Conservation (phyloP, 2,329 filamentous ascomycete genomes). For the Calonectria montana region DNA sequence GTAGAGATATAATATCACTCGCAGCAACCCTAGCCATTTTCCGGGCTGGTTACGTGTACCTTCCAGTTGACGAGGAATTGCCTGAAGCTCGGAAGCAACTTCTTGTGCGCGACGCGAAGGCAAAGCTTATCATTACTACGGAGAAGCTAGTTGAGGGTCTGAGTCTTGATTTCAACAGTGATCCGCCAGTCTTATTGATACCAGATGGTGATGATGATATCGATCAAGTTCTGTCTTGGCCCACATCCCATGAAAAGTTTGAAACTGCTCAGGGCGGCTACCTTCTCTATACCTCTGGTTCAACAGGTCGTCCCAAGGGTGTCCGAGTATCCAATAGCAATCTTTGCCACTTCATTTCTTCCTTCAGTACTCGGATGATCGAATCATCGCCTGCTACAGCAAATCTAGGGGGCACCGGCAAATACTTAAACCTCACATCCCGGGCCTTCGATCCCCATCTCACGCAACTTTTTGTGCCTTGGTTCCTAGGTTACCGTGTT, state of each 20-base stretch:
- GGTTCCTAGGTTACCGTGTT: background rate
- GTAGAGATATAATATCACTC: background rate
- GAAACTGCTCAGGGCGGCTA: background rate
- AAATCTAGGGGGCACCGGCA: background rate
- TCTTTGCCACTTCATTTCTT: background rate
- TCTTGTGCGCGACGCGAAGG: background rate
- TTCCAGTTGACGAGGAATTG: background rate
- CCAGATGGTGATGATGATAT: background rate
- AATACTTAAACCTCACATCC: background rate
- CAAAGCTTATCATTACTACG: background rate
- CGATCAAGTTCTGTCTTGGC: background rate
- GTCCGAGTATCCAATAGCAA: background rate
- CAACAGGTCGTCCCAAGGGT: background rate
- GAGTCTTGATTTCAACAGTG: background rate
- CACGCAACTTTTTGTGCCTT: background rate
- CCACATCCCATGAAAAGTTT: background rate
- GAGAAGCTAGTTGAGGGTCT: background rate
- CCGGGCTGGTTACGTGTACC: background rate
- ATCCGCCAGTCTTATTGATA: background rate
- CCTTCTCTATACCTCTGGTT: background rate
- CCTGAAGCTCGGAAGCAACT: background rate
- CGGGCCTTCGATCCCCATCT: background rate
- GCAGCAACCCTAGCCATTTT: background rate
- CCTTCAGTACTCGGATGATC: background rate
- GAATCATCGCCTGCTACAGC: background rate